phyloP scores from a whole-genome alignment of 805 yeast species.

The Starmerella vaccinii region DNA sequence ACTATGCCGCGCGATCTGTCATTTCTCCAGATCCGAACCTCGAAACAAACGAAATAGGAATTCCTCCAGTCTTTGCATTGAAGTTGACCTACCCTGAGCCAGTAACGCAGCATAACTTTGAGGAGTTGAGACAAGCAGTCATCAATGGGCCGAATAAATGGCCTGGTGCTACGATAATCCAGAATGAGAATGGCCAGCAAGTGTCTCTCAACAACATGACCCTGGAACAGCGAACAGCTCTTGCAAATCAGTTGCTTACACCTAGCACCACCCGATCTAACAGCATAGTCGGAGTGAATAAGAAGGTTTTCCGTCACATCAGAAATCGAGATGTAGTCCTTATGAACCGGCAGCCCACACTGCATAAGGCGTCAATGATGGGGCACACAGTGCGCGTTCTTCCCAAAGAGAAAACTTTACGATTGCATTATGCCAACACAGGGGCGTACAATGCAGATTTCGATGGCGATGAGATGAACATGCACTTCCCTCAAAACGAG shows the following conservation, averaged over 20 bases:
- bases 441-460: constrained; percentile 99
- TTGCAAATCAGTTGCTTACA: constrained; percentile 88
- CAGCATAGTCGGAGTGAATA: constrained; percentile 42
- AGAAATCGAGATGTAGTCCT: constrained; percentile 89
- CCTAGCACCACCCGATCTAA: constrained; percentile 36
- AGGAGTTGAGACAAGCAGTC: constrained; percentile 86
- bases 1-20: constrained; percentile 96
- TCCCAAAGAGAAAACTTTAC: constrained; percentile 93
- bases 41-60: constrained; percentile 96
- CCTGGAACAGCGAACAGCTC: constrained; percentile 82
- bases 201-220: constrained; percentile 81
- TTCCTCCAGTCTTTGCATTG: constrained; percentile 95
- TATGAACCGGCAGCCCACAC: constrained; percentile 98
- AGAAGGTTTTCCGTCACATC: constrained; percentile 90
- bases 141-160: constrained; percentile 95
- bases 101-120: constrained; percentile 81
- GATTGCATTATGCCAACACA: constrained; percentile 96
- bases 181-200: constrained; percentile 85
- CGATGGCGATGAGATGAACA: constrained; percentile 99
- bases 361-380: constrained; percentile 99
- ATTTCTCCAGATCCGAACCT: constrained; percentile 98
- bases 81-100: constrained; percentile 97
- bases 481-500: constrained; percentile 98
- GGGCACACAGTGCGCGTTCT: constrained; percentile 95
- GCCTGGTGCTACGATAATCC: constrained; percentile 98